Evolutionary conservation across 352 stramenopile species (phyloP), one percentile per base, ranked within the genome.

Genomic region (Lagenidium sp.): DNA sequence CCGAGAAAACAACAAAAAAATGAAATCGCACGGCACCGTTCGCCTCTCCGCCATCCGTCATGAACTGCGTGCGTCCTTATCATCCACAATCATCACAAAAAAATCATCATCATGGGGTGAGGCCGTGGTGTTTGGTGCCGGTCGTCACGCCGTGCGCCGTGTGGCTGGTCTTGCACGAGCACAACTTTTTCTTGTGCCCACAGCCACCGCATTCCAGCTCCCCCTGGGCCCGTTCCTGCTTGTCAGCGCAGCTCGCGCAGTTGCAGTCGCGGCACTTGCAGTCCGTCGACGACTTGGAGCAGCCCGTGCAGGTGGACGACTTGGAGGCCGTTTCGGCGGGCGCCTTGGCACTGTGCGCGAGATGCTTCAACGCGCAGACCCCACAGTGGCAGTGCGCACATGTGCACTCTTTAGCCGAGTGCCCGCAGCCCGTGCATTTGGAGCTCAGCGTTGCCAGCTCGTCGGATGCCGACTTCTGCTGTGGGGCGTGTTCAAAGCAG

Each of bases 401-500:
- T 0, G 15, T 23, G 12, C 45, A 53, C 22, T 53, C 21, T 4
- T 1, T 13, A 5, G 36, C 37, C 36, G 4, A 10, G n/a, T 34
- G 2, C 6, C 45, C 45, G 13, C 45, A 53, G 19, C 45, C 45
- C 18, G 20, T 24, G 28, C 45, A 52, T 13, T 7, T 39, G 6
- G 34, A 12, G 11, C 11, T 20, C 34, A 59, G 19, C 43, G 23
- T 48, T 35, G 46, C 39, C 20, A 53, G 34, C 38, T 40, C 22
- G 11, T 41, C 2, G 43, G 41, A 19, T 25, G n/a, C 40, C 22
- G 35, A 19, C 7, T 32, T 25, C 45, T 40, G 22, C 29, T 31
- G 29, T 25, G 22, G 46, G 50, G 53, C 13, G 18, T 43, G 35
- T 18, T 32, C 38, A 26, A 50, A 28, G 32, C 69, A 71, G 46